A percentile compares a stretch with the other conserved stretches of the same genome.
These are phyloP conservation scores for Mortierella sp. DNA, from an alignment of 371 early-diverging fungal genomes.

Conservation along the genomic window DNA sequence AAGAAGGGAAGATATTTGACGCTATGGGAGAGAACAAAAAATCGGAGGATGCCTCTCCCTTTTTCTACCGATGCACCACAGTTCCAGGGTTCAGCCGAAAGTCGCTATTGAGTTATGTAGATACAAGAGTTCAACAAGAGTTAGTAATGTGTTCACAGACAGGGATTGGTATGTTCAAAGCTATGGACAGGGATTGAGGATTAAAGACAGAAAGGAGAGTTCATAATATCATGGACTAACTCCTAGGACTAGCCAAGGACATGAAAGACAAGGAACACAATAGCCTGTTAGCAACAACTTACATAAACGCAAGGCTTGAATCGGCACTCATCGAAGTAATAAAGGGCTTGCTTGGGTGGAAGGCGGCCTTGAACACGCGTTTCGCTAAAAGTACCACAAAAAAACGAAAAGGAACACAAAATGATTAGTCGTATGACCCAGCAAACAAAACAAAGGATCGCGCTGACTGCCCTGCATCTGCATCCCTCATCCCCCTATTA, in stretches of 20 bases:
- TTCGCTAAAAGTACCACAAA: conserved; percentile 28
- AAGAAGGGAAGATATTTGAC: neutral
- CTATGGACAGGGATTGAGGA: neutral
- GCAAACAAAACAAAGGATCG: neutral
- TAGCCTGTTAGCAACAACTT: neutral
- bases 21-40: neutral
- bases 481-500: too few species aligned
- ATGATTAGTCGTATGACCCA: neutral
- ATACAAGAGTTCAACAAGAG: neutral
- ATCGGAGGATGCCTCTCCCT: neutral
- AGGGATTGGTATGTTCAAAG: neutral
- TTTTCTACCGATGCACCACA: conserved; percentile 24
- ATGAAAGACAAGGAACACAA: neutral
- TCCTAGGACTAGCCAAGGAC: too few species aligned
- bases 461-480: neutral
- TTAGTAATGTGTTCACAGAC: neutral
- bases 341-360: conserved; percentile 43
- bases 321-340: conserved; percentile 52
- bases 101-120: conserved; percentile 11
- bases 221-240: neutral
- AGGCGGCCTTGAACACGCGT: conserved; percentile 45
- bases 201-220: neutral
- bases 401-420: neutral
- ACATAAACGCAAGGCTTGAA: conserved; percentile 41
- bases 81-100: conserved; percentile 33